These are phyloP conservation scores for Plenodomus biglobosus DNA, from an alignment of 2,329 filamentous ascomycete genomes.

Conservation along the genomic window DNA sequence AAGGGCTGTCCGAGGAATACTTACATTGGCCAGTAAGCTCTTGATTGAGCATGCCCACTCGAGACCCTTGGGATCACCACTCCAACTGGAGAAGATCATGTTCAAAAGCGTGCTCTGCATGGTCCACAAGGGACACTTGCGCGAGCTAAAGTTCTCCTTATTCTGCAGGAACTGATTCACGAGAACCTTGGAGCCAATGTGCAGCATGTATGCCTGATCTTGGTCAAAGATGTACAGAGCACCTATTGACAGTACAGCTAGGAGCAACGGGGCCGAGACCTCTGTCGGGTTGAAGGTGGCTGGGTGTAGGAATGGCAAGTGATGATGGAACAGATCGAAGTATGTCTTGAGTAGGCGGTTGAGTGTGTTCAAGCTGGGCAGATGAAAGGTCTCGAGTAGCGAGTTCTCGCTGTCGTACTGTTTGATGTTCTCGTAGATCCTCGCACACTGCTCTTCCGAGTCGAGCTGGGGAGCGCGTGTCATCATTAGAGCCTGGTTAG, in stretches of 20 bases:
- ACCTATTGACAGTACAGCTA: slow-evolving; percentile 92
- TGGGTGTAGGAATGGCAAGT: slow-evolving; percentile 92
- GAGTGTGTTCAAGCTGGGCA: slow-evolving; percentile 76
- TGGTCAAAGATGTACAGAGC: slow-evolving; percentile 96
- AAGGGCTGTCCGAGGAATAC: neutral
- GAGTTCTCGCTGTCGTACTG: slow-evolving; percentile 77
- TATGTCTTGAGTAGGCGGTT: slow-evolving; percentile 95
- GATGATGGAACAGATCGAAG: slow-evolving; percentile 95
- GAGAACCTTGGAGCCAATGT: slow-evolving; percentile 95
- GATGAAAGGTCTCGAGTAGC: slow-evolving; percentile 84
- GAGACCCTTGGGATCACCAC: slow-evolving; percentile 92
- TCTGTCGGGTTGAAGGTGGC: slow-evolving; percentile 82
- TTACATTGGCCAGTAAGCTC: slow-evolving; percentile 81
- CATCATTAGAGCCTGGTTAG: slow-evolving; percentile 64
- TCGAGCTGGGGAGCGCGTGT: slow-evolving; percentile 77
- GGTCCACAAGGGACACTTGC: slow-evolving; percentile 95
- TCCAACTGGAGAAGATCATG: slow-evolving; percentile 99
- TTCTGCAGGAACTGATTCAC: slow-evolving; percentile 97
- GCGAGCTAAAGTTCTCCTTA: slow-evolving; percentile 97
- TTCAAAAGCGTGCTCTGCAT: slow-evolving; percentile 97
- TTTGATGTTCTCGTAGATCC: slow-evolving; percentile 84
- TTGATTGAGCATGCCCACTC: slow-evolving; percentile 99
- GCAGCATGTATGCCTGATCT: slow-evolving; percentile 93
- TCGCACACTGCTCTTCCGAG: slow-evolving; percentile 80
- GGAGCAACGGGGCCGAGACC: slow-evolving; percentile 77